Conservation (phyloP, 1,139 yeast species). For the Taiozyma onychis region DNA sequence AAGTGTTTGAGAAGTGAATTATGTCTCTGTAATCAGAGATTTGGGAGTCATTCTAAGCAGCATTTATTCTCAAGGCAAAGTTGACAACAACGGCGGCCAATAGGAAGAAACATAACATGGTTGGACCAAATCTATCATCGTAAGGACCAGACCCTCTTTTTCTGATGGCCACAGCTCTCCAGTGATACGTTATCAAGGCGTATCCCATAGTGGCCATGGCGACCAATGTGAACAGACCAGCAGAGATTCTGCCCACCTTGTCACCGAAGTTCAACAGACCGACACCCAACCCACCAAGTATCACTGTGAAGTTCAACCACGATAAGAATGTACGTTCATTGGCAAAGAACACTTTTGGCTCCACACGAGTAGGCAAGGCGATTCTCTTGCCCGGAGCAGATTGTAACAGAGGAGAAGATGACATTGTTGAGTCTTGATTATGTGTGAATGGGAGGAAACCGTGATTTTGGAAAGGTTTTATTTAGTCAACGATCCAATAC, state of each 20-base stretch:
- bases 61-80: constrained; percentile 61
- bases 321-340: constrained; percentile 97
- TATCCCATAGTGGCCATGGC: constrained; percentile 98
- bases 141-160: constrained; percentile 97
- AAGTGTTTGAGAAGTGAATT: background rate
- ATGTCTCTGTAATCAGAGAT: background rate
- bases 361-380: constrained; percentile 96
- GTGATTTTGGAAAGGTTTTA: background rate
- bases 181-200: constrained; percentile 92
- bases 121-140: constrained; percentile 97
- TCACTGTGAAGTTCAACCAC: constrained; percentile 97
- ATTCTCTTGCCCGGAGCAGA: constrained; percentile 77
- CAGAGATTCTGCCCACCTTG: constrained; percentile 83
- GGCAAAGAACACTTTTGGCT: constrained; percentile 97
- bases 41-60: background rate
- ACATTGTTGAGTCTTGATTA: constrained; percentile 29
- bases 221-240: constrained; percentile 86
- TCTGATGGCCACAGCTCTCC: constrained; percentile 99
- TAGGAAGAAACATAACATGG: constrained; percentile 93
- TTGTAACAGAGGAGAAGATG: constrained; percentile 60
- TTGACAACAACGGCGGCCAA: constrained; percentile 89
- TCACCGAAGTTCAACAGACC: constrained; percentile 97
- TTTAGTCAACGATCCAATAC: background rate
- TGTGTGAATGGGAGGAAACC: background rate
- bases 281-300: constrained; percentile 92